Evolutionary conservation across 2,329 filamentous ascomycete species (phyloP).

Genomic region (Calonectria crousiana): DNA sequence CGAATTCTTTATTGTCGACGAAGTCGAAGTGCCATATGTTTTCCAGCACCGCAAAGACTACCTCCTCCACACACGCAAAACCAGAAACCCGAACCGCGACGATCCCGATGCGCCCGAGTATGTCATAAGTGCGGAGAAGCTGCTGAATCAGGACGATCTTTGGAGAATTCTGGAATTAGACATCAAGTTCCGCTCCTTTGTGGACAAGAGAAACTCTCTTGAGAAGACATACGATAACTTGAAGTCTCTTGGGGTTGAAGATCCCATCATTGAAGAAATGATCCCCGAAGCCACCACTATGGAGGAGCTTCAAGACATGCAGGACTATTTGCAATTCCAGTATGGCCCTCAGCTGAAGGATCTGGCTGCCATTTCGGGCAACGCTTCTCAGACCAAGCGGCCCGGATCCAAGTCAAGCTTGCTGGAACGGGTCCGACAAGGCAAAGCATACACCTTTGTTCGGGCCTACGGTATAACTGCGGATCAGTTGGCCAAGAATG

Average conservation of each 20-base stretch:
- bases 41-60: conserved; percentile 99
- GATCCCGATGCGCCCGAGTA: conserved; percentile 80
- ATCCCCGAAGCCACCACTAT: conserved; percentile 84
- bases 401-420: conserved; percentile 85
- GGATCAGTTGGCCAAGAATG: conserved; percentile 89
- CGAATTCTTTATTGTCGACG: conserved; percentile 94
- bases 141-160: conserved; percentile 91
- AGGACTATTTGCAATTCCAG: conserved; percentile 96
- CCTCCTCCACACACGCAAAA: conserved; percentile 87
- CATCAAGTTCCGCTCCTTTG: conserved; percentile 91
- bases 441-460: conserved; percentile 85
- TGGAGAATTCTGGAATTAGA: conserved; percentile 97
- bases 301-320: conserved; percentile 95
- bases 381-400: conserved; percentile 77
- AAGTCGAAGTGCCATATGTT: conserved; percentile 96
- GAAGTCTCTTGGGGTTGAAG: conserved; percentile 73
- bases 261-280: conserved; percentile 84
- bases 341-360: conserved; percentile 89
- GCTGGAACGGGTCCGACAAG: conserved; percentile 86
- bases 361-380: conserved; percentile 72
- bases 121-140: conserved; percentile 83
- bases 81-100: conserved; percentile 69
- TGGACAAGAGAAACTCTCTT: conserved; percentile 91
- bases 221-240: conserved; percentile 83
- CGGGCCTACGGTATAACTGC: conserved; percentile 91